These are phyloP conservation scores for Immersiella caudata DNA, from an alignment of 495 filamentous ascomycete species.

Conservation along the genomic window DNA sequence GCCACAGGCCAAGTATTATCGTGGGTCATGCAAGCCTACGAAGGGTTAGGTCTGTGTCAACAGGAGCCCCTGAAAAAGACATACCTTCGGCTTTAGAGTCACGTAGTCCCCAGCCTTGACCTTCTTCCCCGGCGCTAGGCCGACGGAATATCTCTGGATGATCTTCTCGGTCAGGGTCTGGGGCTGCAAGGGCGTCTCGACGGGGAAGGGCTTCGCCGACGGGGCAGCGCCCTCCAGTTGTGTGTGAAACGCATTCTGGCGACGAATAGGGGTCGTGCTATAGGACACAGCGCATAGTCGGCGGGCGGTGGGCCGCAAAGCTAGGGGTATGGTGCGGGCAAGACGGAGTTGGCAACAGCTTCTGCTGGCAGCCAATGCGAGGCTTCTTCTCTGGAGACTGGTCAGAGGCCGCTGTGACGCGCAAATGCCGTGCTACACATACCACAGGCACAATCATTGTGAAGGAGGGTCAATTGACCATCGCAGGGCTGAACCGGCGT, in stretches of 20 bases:
- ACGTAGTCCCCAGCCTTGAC: constrained; percentile 83
- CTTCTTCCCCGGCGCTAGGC: constrained; percentile 69
- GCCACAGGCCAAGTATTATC: constrained; percentile 91
- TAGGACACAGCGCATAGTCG: constrained; percentile 26
- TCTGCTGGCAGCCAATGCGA: constrained; percentile 34
- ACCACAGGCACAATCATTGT: constrained; percentile 33
- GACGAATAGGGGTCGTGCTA: constrained; percentile 30
- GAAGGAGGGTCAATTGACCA: constrained; percentile 17
- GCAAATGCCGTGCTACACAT: constrained; percentile 9
- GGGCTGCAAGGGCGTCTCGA: constrained; percentile 31
- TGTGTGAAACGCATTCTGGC: constrained; percentile 33
- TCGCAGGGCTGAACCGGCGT: background rate
- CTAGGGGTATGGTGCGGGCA: constrained; percentile 21
- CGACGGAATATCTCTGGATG: constrained; percentile 75
- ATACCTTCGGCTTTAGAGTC: constrained; percentile 61
- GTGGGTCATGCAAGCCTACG: constrained; percentile 79
- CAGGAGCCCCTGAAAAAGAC: background rate
- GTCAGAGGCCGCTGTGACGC: background rate
- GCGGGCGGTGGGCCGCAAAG: constrained; percentile 12
- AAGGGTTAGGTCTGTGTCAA: background rate
- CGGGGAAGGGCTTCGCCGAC: background rate
- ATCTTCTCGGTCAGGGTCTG: constrained; percentile 95
- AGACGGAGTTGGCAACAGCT: constrained; percentile 24
- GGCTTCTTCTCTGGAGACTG: constrained; percentile 33
- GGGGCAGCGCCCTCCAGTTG: constrained; percentile 26